A percentile compares a stretch with the other conserved stretches of the same genome.
Conservation (phyloP, 2,329 filamentous ascomycete genomes). For the Penicillium sp. region DNA sequence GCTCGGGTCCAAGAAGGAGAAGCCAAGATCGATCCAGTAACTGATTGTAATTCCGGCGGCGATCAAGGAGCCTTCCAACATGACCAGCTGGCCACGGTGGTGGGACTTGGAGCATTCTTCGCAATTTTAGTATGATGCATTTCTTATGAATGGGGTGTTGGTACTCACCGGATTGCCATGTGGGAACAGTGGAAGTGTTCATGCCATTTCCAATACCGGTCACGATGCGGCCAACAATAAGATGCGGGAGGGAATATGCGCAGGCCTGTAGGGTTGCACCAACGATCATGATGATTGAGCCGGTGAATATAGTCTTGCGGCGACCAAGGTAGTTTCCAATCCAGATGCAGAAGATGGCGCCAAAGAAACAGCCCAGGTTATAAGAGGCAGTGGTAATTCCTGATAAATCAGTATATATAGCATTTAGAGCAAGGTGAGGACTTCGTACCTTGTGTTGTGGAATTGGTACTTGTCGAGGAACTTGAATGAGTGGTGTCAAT, state of each 20-base stretch:
- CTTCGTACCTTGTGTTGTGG: constrained; percentile 42
- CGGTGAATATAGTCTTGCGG: constrained; percentile 52
- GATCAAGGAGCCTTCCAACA: constrained; percentile 52
- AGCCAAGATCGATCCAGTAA: constrained; percentile 53
- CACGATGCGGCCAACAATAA: constrained; percentile 55
- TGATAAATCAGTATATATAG: constrained; percentile 15
- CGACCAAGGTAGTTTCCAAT: constrained; percentile 55
- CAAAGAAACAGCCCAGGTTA: constrained; percentile 54
- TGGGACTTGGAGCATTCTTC: constrained; percentile 51
- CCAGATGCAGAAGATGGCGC: constrained; percentile 53
- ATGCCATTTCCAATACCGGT: constrained; percentile 56
- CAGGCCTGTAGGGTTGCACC: constrained; percentile 52
- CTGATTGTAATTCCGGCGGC: constrained; percentile 50
- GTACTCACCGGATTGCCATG: constrained; percentile 45
- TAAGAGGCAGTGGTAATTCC: constrained; percentile 46
- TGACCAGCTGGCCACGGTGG: constrained; percentile 51
- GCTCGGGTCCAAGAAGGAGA: constrained; percentile 51
- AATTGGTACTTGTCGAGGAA: constrained; percentile 40
- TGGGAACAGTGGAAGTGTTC: constrained; percentile 55
- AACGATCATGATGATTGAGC: constrained; percentile 52
- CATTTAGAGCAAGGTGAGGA: not conserved
- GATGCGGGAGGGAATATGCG: constrained; percentile 49
- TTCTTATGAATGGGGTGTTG: rapidly evolving
- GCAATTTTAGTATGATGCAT: not conserved
- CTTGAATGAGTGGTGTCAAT: constrained; percentile 49